These are phyloP conservation scores for Coleophoma crateriformis DNA, from an alignment of 2,329 filamentous ascomycete species.

Conservation along the genomic window DNA sequence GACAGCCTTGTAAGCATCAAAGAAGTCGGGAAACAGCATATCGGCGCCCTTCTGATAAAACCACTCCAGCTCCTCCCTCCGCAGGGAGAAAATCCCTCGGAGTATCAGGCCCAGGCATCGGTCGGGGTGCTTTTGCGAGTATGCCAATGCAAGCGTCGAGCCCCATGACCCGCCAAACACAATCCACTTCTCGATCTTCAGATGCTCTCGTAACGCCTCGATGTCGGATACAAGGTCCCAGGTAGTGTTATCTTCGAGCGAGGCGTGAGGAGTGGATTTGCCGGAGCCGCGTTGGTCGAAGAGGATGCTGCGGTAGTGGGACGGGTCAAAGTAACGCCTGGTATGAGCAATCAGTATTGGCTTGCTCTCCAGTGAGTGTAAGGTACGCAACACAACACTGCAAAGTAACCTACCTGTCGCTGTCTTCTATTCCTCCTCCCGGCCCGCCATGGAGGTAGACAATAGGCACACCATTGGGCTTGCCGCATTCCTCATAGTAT, in stretches of 20 bases:
- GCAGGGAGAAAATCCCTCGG: slow-evolving; percentile 34
- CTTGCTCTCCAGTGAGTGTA: not conserved
- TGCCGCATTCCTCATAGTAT: slow-evolving; percentile 23
- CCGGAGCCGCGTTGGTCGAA: slow-evolving; percentile 41
- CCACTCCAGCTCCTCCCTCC: slow-evolving; percentile 31
- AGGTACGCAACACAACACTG: too few species aligned
- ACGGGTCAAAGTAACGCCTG: slow-evolving; percentile 38
- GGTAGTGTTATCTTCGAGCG: slow-evolving; percentile 37
- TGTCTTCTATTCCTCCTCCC: slow-evolving; percentile 29
- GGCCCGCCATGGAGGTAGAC: slow-evolving; percentile 40
- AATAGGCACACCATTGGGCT: slow-evolving; percentile 22
- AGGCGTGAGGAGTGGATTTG: slow-evolving; percentile 34
- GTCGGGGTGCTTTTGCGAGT: slow-evolving; percentile 35
- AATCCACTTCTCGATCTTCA: slow-evolving; percentile 36
- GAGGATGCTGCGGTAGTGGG: slow-evolving; percentile 37
- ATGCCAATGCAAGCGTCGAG: slow-evolving; percentile 36
- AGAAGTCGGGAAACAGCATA: slow-evolving; percentile 32
- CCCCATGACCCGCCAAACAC: slow-evolving; percentile 45
- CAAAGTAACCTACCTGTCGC: slow-evolving; percentile 28
- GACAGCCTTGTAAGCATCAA: slow-evolving; percentile 28
- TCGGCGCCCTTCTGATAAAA: slow-evolving; percentile 25
- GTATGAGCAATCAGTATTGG: slow-evolving; percentile 14
- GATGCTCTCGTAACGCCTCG: slow-evolving; percentile 34
- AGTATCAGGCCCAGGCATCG: slow-evolving; percentile 32
- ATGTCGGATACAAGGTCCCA: slow-evolving; percentile 38